Evolutionary conservation across 2,329 filamentous ascomycete species (phyloP).

Genomic region (Hymenoscyphus repandus): DNA sequence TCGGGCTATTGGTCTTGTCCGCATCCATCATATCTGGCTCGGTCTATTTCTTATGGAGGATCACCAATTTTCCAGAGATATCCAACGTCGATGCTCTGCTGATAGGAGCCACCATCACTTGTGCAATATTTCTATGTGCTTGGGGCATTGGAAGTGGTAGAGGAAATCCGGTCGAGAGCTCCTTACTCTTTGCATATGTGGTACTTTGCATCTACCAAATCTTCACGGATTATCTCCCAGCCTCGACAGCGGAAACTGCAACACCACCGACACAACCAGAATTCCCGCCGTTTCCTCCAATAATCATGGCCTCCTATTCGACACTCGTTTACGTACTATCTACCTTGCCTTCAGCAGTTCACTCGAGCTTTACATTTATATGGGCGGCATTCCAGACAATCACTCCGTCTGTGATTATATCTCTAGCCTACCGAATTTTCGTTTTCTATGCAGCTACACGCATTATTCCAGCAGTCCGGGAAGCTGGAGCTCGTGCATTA

Average conservation of each 20-base stretch:
- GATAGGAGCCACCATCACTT: slow-evolving; percentile 89
- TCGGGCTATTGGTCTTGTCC: slow-evolving; percentile 79
- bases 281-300: slow-evolving; percentile 91
- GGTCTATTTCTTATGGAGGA: slow-evolving; percentile 93
- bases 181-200: slow-evolving; percentile 90
- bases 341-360: slow-evolving; percentile 75
- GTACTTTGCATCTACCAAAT: slow-evolving; percentile 99
- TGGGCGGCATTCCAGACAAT: slow-evolving; percentile 92
- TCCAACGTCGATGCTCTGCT: slow-evolving; percentile 87
- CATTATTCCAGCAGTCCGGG: slow-evolving; percentile 89
- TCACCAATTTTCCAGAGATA: slow-evolving; percentile 89
- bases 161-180: slow-evolving; percentile 93
- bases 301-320: slow-evolving; percentile 97
- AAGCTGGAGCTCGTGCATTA: slow-evolving; percentile 76
- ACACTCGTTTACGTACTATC: slow-evolving; percentile 81
- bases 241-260: slow-evolving; percentile 51
- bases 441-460: slow-evolving; percentile 94
- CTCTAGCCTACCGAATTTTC: slow-evolving; percentile 85
- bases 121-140: slow-evolving; percentile 83
- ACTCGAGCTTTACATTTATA: slow-evolving; percentile 79
- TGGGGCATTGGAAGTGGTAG: slow-evolving; percentile 93
- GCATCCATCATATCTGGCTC: slow-evolving; percentile 90
- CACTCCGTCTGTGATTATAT: slow-evolving; percentile 92
- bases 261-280: slow-evolving; percentile 65
- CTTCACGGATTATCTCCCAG: slow-evolving; percentile 92